Percentiles rank a stretch among this genome's conserved stretches.
These are phyloP conservation scores for Neonectria magnoliae DNA, from an alignment of 2,329 filamentous ascomycete genomes.

Conservation along the genomic window DNA sequence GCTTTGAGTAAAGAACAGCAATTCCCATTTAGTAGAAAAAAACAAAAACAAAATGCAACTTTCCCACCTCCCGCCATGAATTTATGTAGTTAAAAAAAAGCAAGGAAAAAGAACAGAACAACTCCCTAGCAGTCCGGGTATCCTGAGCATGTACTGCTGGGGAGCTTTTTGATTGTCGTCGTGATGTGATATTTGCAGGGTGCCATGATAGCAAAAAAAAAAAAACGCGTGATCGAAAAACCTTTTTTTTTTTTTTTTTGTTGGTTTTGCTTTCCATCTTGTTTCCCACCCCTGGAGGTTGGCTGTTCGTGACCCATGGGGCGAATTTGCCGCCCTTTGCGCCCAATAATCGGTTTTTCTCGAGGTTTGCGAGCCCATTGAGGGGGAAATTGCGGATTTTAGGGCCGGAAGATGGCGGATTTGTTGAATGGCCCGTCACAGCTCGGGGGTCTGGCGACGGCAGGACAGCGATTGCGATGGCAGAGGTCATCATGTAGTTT, in stretches of 20 bases:
- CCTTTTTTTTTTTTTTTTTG: no score
- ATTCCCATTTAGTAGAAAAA: neutral
- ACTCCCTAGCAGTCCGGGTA: constrained; percentile 24
- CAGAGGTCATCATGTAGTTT: neutral
- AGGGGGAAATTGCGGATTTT: neutral
- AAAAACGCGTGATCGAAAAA: constrained; percentile 1
- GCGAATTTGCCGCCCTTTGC: neutral
- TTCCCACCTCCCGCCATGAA: constrained; percentile 19
- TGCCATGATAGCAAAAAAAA: neutral
- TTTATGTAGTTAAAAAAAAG: constrained; percentile 5
- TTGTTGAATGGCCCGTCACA: neutral
- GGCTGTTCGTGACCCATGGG: neutral
- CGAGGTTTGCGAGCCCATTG: neutral
- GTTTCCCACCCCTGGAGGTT: neutral
- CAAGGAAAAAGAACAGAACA: neutral
- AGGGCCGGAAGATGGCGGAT: neutral
- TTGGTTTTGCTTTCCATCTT: no score
- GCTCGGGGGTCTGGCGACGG: neutral
- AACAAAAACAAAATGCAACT: constrained; percentile 3
- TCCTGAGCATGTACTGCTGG: constrained; percentile 23
- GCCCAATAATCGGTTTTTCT: neutral
- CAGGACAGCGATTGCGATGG: neutral
- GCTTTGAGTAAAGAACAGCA: constrained; percentile 4
- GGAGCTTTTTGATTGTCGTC: constrained; percentile 1
- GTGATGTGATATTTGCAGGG: constrained; percentile 8